phyloP scores from a whole-genome alignment of 257 asterid genomes.

The Solanum sitiens region DNA sequence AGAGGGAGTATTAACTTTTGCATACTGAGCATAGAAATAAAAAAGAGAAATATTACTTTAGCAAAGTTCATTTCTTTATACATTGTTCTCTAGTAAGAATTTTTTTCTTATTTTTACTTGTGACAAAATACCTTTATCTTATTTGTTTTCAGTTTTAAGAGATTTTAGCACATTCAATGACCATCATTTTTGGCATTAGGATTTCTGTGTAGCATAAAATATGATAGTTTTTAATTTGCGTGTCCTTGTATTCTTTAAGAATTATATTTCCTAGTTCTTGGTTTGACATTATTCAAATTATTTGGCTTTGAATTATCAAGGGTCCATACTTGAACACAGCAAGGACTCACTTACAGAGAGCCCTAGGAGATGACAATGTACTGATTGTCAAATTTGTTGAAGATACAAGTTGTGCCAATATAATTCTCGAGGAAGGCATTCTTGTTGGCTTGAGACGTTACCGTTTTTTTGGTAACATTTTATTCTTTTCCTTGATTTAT shows the following conservation, averaged over 20 bases:
- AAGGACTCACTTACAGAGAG: slow-evolving; percentile 64
- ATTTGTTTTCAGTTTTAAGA: neutral
- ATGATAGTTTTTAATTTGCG: neutral
- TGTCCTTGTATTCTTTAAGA: neutral
- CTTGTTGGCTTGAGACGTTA: slow-evolving; percentile 60
- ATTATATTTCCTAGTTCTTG: neutral
- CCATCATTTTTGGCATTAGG: neutral
- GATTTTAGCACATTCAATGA: neutral
- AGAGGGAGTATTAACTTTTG: neutral
- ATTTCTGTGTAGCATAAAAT: neutral
- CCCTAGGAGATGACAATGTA: slow-evolving; percentile 60
- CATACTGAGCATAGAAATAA: neutral
- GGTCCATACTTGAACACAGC: slow-evolving; percentile 48
- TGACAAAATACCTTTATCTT: neutral
- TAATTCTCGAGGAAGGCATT: slow-evolving; percentile 43
- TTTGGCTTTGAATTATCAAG: slow-evolving; percentile 22
- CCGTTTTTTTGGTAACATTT: slow-evolving; percentile 52
- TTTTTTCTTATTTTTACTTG: neutral
- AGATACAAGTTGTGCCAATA: slow-evolving; percentile 6
- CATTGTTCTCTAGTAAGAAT: neutral
- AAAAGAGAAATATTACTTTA: neutral
- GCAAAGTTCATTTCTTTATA: neutral
- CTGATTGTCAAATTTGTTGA: slow-evolving; percentile 50
- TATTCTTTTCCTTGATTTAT: neutral
- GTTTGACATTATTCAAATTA: neutral